Evolutionary conservation across 768 basidiomycete species (phyloP), one percentile per base, ranked within the genome.

Genomic region (Roridomyces roridus): DNA sequence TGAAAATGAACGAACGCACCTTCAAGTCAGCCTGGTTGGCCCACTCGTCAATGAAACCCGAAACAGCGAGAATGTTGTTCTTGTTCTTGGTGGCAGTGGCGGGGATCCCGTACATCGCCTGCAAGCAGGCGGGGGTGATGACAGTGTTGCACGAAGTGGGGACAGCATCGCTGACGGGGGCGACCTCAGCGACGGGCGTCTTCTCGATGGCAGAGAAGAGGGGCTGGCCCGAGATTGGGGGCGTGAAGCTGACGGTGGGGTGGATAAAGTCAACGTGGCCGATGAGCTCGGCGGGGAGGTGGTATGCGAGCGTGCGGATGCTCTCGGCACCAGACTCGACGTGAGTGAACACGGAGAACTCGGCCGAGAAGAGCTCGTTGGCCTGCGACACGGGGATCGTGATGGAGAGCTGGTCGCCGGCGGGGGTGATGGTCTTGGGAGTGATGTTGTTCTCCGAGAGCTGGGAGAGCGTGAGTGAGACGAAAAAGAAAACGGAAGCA

Each of bases 361-460:
- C 29, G 35, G 66, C 47, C 28, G 48, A 39, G 50, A 68, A 48
- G 10, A 68, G 51, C 41, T 51, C 40, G 57, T 68, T 68, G 20
- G 67, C 67, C 34, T 60, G 54, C 4, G 45, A 34, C 14, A 68
- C 67, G n/a, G 65, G 61, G 25, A 67, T 44, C n/a, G 34, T 24
- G 43, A 68, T 48, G 20, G 50, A 20, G 11, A 68, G 42, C 50
- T 62, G 62, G 43, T 68, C 67, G 18, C 67, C 65, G 2, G 67
- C 62, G 14, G 64, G 59, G 4, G 67, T 61, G 14, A 62, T 17
- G 5, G 53, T 34, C 6, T 37, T 44, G 9, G 68, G 50, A 14
- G 68, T 61, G 23, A 78, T 63, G n/a, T 61, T 74, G 42, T 78
- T 70, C 41, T 67, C 61, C 6, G 54, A 44, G 14, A 79, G 70